Conservation (phyloP, 257 asterid species). For the Lycium barbarum region DNA sequence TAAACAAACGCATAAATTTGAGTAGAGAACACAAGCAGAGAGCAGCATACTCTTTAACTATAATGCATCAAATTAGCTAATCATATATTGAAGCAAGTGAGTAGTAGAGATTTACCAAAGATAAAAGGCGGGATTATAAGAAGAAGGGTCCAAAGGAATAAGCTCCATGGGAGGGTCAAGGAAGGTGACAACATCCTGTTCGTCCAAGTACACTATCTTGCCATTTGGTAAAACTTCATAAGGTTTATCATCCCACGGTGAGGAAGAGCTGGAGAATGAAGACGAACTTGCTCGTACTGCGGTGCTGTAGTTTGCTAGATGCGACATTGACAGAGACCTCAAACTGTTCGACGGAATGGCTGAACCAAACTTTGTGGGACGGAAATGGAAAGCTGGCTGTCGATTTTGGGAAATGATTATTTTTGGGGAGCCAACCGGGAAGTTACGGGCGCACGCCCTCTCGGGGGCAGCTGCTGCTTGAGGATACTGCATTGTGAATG, state of each 20-base stretch:
- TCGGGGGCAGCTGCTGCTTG: conserved; percentile 33
- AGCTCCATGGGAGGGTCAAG: conserved; percentile 82
- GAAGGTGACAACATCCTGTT: conserved; percentile 71
- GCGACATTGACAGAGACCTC: conserved; percentile 13
- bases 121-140: conserved; percentile 79
- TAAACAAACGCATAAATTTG: too few relatives aligned
- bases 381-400: neutral
- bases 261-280: conserved; percentile 27
- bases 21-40: too few relatives aligned
- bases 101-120: conserved; percentile 57
- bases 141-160: conserved; percentile 81
- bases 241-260: conserved; percentile 59
- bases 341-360: conserved; percentile 2
- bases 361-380: neutral
- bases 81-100: neutral
- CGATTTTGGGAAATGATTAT: conserved; percentile 25
- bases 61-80: neutral
- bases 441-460: conserved; percentile 79
- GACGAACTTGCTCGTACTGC: neutral
- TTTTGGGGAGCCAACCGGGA: conserved; percentile 5
- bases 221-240: conserved; percentile 47
- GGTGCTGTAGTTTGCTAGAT: neutral
- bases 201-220: conserved; percentile 54
- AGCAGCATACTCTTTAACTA: too few relatives aligned
- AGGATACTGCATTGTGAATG: conserved; percentile 12